Evolutionary conservation across 1,284 basidiomycete species (phyloP).

Genomic region (Pholiota adiposa): DNA sequence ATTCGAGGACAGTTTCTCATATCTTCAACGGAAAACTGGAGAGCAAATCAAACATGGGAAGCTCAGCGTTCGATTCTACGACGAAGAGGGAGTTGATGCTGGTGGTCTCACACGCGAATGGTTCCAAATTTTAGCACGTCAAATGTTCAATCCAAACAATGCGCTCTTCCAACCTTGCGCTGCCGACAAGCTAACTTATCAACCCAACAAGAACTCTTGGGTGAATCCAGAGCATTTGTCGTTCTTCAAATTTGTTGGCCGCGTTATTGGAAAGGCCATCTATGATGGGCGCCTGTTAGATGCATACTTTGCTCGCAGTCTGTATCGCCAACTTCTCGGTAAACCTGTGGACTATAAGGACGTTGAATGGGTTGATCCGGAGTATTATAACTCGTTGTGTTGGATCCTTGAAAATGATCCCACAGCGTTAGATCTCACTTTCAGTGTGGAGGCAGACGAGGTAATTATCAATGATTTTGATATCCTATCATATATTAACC

Average conservation of each 20-base stretch:
- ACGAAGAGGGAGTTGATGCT: constrained; percentile 98
- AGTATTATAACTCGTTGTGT: constrained; percentile 92
- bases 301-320: constrained; percentile 95
- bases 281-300: constrained; percentile 96
- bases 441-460: constrained; percentile 92
- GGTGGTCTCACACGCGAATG: constrained; percentile 98
- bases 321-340: constrained; percentile 92
- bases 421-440: constrained; percentile 82
- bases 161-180: constrained; percentile 98
- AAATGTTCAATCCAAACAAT: constrained; percentile 99
- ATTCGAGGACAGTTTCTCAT: constrained; percentile 97
- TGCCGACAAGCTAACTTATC: constrained; percentile 92
- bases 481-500: constrained; percentile 1
- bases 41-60: constrained; percentile 99
- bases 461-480: constrained; percentile 40
- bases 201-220: constrained; percentile 95
- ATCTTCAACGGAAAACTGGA: constrained; percentile 87
- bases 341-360: constrained; percentile 93
- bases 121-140: constrained; percentile 97
- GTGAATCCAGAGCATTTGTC: constrained; percentile 94
- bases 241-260: constrained; percentile 99
- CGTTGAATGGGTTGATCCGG: constrained; percentile 95
- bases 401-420: constrained; percentile 95
- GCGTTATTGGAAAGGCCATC: constrained; percentile 96
- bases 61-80: constrained; percentile 94